Conservation (phyloP, 257 asterid species). For the Lithospermum erythrorhizon region DNA sequence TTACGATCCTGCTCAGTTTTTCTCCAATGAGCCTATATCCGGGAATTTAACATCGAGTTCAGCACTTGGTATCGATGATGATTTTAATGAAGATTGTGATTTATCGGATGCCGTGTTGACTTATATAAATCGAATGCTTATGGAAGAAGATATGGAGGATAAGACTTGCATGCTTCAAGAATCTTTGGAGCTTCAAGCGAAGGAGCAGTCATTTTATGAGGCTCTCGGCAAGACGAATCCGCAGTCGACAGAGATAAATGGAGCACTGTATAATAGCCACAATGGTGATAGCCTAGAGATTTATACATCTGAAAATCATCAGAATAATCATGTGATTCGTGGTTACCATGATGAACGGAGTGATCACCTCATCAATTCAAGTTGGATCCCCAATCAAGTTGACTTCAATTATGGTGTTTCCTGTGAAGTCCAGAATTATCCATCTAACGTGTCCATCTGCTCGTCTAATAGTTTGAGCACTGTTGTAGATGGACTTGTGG, state of each 20-base stretch:
- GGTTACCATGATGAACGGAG: not conserved
- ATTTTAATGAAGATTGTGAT: slow-evolving; percentile 32
- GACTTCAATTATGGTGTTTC: not conserved
- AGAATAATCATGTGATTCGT: not conserved
- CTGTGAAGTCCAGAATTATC: not conserved
- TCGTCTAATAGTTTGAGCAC: slow-evolving; percentile 9
- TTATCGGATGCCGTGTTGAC: slow-evolving; percentile 42
- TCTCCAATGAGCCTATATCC: not conserved
- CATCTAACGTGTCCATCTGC: slow-evolving; percentile 6
- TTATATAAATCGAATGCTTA: slow-evolving; percentile 55
- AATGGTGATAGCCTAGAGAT: slow-evolving; percentile 7
- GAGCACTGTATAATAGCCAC: not conserved
- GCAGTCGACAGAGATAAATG: slow-evolving; percentile 18
- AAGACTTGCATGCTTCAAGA: slow-evolving; percentile 45
- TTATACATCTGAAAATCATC: not conserved
- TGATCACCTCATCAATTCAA: not conserved
- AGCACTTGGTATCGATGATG: slow-evolving; percentile 3
- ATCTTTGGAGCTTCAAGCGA: slow-evolving; percentile 50
- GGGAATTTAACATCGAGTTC: not conserved
- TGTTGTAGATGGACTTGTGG: slow-evolving; percentile 7
- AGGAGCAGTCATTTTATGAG: slow-evolving; percentile 60
- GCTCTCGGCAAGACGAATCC: slow-evolving; percentile 51
- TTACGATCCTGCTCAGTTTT: not conserved
- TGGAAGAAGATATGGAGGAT: slow-evolving; percentile 75
- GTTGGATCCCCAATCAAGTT: not conserved